Evolutionary conservation across 345 rosid species (phyloP), one percentile per base, ranked within the genome.

Genomic region (Hibiscus mutabilis): DNA sequence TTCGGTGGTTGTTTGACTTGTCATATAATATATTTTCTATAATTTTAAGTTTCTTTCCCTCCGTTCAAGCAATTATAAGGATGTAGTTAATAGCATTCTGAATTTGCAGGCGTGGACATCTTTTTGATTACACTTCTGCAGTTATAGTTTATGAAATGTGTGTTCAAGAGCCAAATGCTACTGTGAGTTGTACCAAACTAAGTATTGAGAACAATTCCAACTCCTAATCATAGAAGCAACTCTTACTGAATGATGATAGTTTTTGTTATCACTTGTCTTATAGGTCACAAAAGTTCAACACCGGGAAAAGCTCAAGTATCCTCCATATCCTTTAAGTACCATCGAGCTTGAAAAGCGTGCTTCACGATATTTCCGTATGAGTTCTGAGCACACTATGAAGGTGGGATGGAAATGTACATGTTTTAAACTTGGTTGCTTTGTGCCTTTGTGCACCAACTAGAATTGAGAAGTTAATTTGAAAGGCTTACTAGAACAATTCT

Each of bases 311-410:
- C 81, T 77, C 40, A 92, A 92, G 71, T 86, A 87, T 79, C 97
- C 99, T 82, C 97, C 97, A 64, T 74, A 88, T 84, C 99, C 99
- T 56, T 83, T 95, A 87, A 95, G 83, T 80, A 95, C 99, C 37
- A 87, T 92, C 82, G 99, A 95, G 78, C 92, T 92, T 84, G 97
- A 89, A 77, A 92, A 92, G 77, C 97, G 97, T 27, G 97, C 99
- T 82, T 95, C 97, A 35, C 85, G 97, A 73, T 92, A 86, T 82
- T 94, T 94, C 76, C 88, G 87, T 53, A 86, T 92, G 87, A 95
- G 97, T 83, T 95, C 99, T 60, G 97, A 95, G 76, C 93, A 85
- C 13, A 92, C 97, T 63, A 95, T 92, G 97, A 95, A 95, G 93
- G 99, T 88, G 49, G 73, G 75, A 79, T 72, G 63, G 53, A 71